Base-by-base conservation (phyloP, 139 green algal genomes). In the Asterochloris sp. region DNA sequence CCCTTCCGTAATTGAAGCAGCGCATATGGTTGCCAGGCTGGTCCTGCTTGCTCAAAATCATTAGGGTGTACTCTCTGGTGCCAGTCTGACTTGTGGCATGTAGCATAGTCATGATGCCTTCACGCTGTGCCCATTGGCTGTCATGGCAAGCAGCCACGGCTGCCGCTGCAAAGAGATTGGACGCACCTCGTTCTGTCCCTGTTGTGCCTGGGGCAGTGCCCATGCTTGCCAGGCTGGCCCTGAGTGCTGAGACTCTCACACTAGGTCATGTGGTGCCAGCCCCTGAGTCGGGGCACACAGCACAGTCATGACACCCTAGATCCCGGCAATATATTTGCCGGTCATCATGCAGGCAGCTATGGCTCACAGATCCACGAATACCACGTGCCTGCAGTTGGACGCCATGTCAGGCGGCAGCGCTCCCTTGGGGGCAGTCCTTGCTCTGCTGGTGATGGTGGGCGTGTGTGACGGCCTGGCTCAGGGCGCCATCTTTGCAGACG, bases 401-500 rank as follows among this genome's bases (percentile, higher is more conserved):
- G 17, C 81, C 13, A 61, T 71, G 1, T 29, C 62, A 8, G 47
- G 28, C 13, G 74, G 19, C 13, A 14, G 61, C 0, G 67, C 54
- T 1, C 82, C 82, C 1, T 77, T 89, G 74, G 78, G 28, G 0
- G 69, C 88, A 16, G 54, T 92, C 78, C 80, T 96, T 64, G 69
- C 85, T 21, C 74, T 89, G 16, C 88, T 94, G 63, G 85, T 88
- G 27, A n/a, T 88, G 24, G 85, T 84, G 68, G 93, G 93, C 14
- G 60, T 88, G 12, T 86, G 87, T 11, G 93, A 97, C 78, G 93
- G 93, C 12, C 13, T 94, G 0, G 83, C 80, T 1, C 93, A 97
- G 80, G 92, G 91, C 0, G 93, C 92, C 0, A 83, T 97, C 27
- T 96, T 96, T 88, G 91, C 83, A 8, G 89, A 93, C 47, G 91